These are phyloP conservation scores for Ramaria rubella DNA, from an alignment of 768 basidiomycete genomes.

Conservation along the genomic window DNA sequence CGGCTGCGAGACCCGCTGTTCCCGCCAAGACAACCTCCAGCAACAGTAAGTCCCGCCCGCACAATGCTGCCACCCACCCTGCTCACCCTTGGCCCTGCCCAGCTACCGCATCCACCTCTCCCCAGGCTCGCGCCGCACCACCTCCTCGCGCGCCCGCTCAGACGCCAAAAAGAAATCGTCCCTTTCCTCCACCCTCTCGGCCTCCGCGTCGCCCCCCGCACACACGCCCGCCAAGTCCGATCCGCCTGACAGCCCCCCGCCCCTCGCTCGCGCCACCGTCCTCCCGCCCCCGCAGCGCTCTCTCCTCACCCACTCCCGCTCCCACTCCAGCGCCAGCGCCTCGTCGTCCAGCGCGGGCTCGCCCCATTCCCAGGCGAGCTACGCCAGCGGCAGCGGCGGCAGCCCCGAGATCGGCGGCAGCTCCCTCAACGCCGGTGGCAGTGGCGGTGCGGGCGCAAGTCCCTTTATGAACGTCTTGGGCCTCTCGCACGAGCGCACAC, in stretches of 20 bases:
- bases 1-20: conserved; percentile 89
- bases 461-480: conserved; percentile 2
- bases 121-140: conserved; percentile 66
- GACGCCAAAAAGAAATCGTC: conserved; percentile 14
- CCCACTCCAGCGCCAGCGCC: conserved; percentile 21
- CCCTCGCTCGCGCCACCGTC: conserved; percentile 35
- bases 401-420: neutral
- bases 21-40: conserved; percentile 81
- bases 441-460: neutral
- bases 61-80: neutral
- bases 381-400: neutral
- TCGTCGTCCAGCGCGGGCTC: neutral
- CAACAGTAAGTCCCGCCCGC: conserved; percentile 40
- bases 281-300: conserved; percentile 26
- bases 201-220: conserved; percentile 44
- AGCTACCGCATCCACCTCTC: conserved; percentile 81
- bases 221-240: conserved; percentile 55
- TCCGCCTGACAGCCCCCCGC: conserved; percentile 35
- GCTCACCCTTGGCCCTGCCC: neutral
- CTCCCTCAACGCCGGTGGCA: neutral
- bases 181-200: conserved; percentile 27
- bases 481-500: conserved; percentile 1
- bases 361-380: neutral
- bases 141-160: conserved; percentile 48
- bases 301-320: conserved; percentile 22